phyloP scores from a whole-genome alignment of 257 asterid species.

The Petrea volubilis region DNA sequence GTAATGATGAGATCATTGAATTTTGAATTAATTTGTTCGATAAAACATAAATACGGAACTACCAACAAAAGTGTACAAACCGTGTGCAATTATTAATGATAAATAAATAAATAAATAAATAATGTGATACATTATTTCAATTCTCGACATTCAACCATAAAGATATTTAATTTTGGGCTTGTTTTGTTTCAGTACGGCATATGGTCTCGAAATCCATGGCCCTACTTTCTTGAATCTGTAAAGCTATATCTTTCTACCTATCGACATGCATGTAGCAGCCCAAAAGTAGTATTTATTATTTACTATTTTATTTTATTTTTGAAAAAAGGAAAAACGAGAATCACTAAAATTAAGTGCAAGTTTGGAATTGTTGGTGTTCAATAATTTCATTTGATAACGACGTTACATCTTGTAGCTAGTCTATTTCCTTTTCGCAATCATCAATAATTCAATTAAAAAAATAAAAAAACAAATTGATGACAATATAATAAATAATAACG shows the following conservation, averaged over 20 bases:
- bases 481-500: no score
- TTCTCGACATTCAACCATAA: constrained; percentile 8
- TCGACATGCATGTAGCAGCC: background rate
- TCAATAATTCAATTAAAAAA: no score
- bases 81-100: constrained; percentile 32
- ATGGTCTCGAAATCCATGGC: background rate
- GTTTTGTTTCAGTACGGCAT: background rate
- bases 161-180: constrained; percentile 8
- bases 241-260: constrained; percentile 3
- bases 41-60: no score
- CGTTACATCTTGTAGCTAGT: background rate
- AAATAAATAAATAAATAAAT: background rate
- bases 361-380: constrained; percentile 13
- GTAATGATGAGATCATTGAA: no score
- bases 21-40: background rate
- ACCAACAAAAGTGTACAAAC: constrained; percentile 11
- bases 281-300: background rate
- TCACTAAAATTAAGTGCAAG: background rate
- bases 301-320: background rate
- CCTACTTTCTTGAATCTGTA: constrained; percentile 29
- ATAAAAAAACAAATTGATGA: no score
- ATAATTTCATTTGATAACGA: background rate
- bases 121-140: background rate
- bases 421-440: constrained; percentile 6
- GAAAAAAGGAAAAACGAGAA: background rate